Conservation (phyloP, 192 early-diverging fungal genomes). For the Linderina pennispora region DNA sequence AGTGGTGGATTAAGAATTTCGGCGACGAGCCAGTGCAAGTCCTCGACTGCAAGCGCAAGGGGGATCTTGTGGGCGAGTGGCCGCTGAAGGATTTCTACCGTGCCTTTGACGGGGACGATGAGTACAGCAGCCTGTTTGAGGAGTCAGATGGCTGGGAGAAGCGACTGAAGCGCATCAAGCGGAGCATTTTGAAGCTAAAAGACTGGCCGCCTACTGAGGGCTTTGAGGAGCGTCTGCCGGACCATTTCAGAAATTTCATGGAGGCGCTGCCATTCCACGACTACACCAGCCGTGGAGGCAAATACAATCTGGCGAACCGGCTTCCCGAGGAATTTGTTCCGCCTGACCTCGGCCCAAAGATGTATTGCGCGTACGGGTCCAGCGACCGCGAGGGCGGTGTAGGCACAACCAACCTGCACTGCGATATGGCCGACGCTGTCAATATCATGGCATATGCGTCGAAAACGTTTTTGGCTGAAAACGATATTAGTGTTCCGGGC, state of each 20-base stretch:
- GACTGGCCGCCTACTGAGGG: conserved; percentile 64
- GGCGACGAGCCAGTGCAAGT: conserved; percentile 47
- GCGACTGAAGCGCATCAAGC: conserved; percentile 7
- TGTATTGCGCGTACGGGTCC: conserved; percentile 68
- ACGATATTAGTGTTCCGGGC: conserved; percentile 8
- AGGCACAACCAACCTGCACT: conserved; percentile 70
- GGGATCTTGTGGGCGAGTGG: conserved; percentile 7
- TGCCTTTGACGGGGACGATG: conserved; percentile 36
- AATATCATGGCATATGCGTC: conserved; percentile 65
- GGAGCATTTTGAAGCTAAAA: conserved; percentile 45
- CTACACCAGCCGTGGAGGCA: conserved; percentile 50
- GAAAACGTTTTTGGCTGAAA: conserved; percentile 3
- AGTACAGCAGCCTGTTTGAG: conserved; percentile 11
- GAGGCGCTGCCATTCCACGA: conserved; percentile 48
- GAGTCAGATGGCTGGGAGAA: conserved; percentile 7
- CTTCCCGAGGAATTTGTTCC: conserved; percentile 51
- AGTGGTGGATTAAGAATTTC: conserved; percentile 23
- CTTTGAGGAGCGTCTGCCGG: conserved; percentile 50
- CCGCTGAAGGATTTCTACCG: conserved; percentile 48
- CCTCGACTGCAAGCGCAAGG: conserved; percentile 44
- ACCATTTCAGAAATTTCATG: conserved; percentile 53
- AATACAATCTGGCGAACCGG: conserved; percentile 53
- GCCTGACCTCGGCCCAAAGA: conserved; percentile 69
- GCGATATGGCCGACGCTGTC: conserved; percentile 75
- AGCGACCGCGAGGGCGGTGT: conserved; percentile 42